Evolutionary conservation across 768 basidiomycete species (phyloP).

Genomic region (Trametes cubensis): DNA sequence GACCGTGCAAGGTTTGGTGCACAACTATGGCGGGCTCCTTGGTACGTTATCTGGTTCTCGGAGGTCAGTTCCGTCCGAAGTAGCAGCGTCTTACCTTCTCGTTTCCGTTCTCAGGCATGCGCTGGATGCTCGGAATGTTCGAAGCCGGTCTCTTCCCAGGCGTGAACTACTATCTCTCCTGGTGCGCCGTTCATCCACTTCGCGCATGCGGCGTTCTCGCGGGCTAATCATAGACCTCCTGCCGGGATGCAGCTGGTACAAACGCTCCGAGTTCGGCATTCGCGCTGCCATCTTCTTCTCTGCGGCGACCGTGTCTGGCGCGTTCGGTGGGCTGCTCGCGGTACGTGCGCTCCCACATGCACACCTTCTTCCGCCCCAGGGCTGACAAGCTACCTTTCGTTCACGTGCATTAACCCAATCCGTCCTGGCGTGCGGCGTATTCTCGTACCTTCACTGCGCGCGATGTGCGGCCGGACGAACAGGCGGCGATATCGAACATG

Average conservation of each 20-base stretch:
- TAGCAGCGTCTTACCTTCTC: not conserved
- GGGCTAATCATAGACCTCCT: conserved; percentile 19
- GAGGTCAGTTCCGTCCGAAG: not conserved
- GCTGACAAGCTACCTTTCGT: not conserved
- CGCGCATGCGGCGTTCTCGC: conserved; percentile 14
- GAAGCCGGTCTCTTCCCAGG: conserved; percentile 62
- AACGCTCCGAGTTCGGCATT: conserved; percentile 76
- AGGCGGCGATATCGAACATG: conserved; percentile 72
- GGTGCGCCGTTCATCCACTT: conserved; percentile 43
- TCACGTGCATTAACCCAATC: not conserved
- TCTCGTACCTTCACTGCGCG: not conserved
- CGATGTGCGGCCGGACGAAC: not conserved
- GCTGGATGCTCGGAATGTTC: conserved; percentile 72
- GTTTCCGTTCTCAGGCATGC: conserved; percentile 49
- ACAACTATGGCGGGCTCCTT: conserved; percentile 68
- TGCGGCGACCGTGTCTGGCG: conserved; percentile 79
- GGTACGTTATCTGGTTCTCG: conserved; percentile 42
- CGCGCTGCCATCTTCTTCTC: conserved; percentile 51
- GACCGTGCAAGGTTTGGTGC: conserved; percentile 74
- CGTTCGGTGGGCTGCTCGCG: conserved; percentile 76
- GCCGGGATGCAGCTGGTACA: conserved; percentile 52
- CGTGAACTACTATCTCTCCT: conserved; percentile 74
- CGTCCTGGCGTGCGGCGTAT: not conserved
- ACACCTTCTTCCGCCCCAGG: not conserved
- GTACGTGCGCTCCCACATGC: conserved; percentile 38